phyloP scores from a whole-genome alignment of 495 filamentous ascomycete species.

The Aspergillus nidulans region DNA sequence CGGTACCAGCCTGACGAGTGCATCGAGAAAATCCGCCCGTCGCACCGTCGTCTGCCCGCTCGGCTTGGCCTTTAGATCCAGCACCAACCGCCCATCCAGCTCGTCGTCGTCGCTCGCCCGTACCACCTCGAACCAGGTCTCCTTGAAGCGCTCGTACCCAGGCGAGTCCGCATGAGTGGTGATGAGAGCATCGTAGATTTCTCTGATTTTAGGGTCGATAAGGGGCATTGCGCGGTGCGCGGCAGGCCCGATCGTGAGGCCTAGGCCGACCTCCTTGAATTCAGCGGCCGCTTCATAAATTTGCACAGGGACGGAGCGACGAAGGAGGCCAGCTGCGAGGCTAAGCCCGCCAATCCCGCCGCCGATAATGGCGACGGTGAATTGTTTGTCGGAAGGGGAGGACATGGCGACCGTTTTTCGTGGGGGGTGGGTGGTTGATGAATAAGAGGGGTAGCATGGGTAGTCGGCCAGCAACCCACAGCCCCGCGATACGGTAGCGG shows the following conservation, averaged over 20 bases:
- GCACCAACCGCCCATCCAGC: conserved; percentile 21
- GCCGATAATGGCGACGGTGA: conserved; percentile 54
- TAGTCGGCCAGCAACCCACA: too few species aligned
- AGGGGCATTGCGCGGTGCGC: conserved; percentile 50
- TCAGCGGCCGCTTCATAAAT: conserved; percentile 53
- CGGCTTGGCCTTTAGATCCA: conserved; percentile 31
- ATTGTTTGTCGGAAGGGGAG: conserved; percentile 18
- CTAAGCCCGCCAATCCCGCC: conserved; percentile 57
- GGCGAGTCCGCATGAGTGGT: conserved; percentile 30
- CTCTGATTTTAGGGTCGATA: conserved; percentile 39
- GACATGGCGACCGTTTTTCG: not conserved
- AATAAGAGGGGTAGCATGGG: too few species aligned
- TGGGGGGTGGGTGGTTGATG: not conserved
- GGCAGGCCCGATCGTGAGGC: conserved; percentile 56
- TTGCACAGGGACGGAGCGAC: conserved; percentile 42
- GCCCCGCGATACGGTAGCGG: too few species aligned
- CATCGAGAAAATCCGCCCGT: conserved; percentile 56
- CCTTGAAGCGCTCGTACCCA: conserved; percentile 2
- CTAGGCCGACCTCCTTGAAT: conserved; percentile 56
- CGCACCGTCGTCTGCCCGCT: conserved; percentile 37
- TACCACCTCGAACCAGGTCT: conserved; percentile 10
- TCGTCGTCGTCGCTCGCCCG: conserved; percentile 16
- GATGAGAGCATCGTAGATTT: conserved; percentile 31
- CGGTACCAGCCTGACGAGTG: conserved; percentile 53
- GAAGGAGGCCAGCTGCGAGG: conserved; percentile 51